Base-by-base conservation (phyloP, 2,329 filamentous ascomycete genomes). In the Tolypocladium ovalisporum region DNA sequence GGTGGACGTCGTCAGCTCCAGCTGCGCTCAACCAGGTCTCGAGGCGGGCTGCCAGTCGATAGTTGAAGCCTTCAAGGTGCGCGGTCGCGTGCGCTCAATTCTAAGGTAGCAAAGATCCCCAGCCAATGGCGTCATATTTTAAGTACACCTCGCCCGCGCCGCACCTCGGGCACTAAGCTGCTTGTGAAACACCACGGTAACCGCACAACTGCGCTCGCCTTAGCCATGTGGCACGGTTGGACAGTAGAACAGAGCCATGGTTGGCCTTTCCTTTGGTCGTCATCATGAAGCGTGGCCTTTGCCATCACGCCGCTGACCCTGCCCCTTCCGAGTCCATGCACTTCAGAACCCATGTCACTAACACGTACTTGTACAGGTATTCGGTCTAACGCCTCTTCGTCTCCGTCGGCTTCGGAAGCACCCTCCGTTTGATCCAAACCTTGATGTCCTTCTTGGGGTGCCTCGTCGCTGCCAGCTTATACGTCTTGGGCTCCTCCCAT, bases 401-500 rank as follows among this genome's bases (percentile, higher is more conserved):
- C n/a, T 27, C n/a, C 24, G 27, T 54, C 58, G 34, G 39, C 32
- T 22, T 54, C 32, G n/a, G 37, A 35, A 60, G 40, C 36, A 61
- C 55, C 35, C 68, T 64, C 56, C 67, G 63, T 61, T 60, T 70
- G 24, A 72, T 63, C 71, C 71, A 73, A 2, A 70, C 67, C 39
- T 64, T 67, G 24, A 71, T 58, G 1, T 65, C 62, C 24, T 58
- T 61, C 32, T 60, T 61, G 3, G 69, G 68, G 54, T 64, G 58
- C 27, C 63, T 66, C 7, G 67, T 65, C 15, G 69, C 65, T 8
- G 64, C 64, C 2, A 63, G 59, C 17, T 68, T 68, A 27, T 61
- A 64, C 3, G 61, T 60, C 27, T 61, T 61, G 1, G 68, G 65
- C 7, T 59, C 55, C 3, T 58, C 57, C 71, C 70, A 73, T 7